Conservation (phyloP, 2,329 filamentous ascomycete species). For the Tolypocladium ovalisporum region DNA sequence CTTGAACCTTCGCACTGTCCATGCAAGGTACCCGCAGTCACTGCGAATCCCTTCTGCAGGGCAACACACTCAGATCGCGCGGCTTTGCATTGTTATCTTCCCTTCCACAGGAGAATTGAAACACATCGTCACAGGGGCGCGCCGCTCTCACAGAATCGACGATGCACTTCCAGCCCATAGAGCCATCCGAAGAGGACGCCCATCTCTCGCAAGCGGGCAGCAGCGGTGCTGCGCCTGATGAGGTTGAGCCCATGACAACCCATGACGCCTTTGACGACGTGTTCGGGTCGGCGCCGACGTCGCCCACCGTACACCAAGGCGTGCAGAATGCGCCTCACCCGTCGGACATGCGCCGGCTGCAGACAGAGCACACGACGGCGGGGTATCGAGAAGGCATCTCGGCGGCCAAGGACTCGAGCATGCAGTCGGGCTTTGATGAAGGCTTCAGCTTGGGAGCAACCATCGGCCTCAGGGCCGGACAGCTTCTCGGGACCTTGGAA, state of each 20-base stretch:
- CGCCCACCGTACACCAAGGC: conserved; percentile 7
- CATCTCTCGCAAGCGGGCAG: conserved; percentile 11
- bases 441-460: conserved; percentile 78
- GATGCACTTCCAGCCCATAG: conserved; percentile 25
- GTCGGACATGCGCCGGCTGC: conserved; percentile 62
- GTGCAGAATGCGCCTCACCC: conserved; percentile 22
- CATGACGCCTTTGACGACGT: conserved; percentile 23
- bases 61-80: not conserved
- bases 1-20: not conserved
- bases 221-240: not conserved
- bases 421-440: conserved; percentile 86
- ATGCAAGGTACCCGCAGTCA: not conserved
- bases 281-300: conserved; percentile 18
- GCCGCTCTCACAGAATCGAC: not conserved
- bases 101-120: not conserved
- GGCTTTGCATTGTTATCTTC: not conserved
- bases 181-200: conserved; percentile 15
- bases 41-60: not conserved
- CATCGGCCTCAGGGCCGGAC: conserved; percentile 64
- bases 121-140: not conserved
- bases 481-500: conserved; percentile 66
- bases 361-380: conserved; percentile 66
- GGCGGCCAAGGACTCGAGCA: conserved; percentile 59
- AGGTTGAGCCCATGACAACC: not conserved
- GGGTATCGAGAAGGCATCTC: conserved; percentile 87